Evolutionary conservation across 2,329 filamentous ascomycete species (phyloP).

Genomic region (Xylaria sp.): DNA sequence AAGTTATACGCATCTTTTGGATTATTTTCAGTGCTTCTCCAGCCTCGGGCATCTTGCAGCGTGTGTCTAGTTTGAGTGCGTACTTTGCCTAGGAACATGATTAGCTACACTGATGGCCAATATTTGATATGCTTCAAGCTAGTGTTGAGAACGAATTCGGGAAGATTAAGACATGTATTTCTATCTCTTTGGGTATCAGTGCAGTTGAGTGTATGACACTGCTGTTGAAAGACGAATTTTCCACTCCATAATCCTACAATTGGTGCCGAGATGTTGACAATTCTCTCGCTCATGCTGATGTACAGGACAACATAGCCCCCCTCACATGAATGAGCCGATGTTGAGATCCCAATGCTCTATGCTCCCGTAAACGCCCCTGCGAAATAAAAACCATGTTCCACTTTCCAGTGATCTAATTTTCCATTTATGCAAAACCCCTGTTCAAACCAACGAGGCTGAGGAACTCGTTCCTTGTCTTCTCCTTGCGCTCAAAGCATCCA

Average conservation of each 20-base stretch:
- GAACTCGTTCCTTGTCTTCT: constrained; percentile 96
- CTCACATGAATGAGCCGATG: constrained; percentile 44
- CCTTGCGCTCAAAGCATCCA: constrained; percentile 92
- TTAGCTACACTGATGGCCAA: too few relatives aligned
- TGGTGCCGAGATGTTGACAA: constrained; percentile 43
- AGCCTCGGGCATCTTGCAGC: neutral
- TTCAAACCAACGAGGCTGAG: constrained; percentile 80
- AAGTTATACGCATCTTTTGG: neutral
- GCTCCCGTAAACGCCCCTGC: constrained; percentile 39
- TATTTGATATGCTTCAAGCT: neutral
- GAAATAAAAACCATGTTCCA: constrained; percentile 22
- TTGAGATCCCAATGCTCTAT: constrained; percentile 47
- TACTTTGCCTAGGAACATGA: neutral
- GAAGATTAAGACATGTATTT: neutral
- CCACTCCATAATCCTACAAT: constrained; percentile 25
- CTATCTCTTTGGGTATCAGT: constrained; percentile 35
- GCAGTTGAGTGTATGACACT: constrained; percentile 39
- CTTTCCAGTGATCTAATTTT: constrained; percentile 3
- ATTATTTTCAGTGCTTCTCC: neutral
- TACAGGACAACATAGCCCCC: constrained; percentile 31
- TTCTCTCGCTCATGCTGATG: constrained; percentile 36
- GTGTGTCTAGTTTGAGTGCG: too few relatives aligned
- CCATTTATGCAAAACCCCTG: constrained; percentile 39
- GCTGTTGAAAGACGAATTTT: constrained; percentile 36
- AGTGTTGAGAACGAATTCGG: neutral